A percentile compares a stretch with the other conserved stretches of the same genome.
phyloP scores from a whole-genome alignment of 345 rosid genomes.

The Abelmoschus esculentus region DNA sequence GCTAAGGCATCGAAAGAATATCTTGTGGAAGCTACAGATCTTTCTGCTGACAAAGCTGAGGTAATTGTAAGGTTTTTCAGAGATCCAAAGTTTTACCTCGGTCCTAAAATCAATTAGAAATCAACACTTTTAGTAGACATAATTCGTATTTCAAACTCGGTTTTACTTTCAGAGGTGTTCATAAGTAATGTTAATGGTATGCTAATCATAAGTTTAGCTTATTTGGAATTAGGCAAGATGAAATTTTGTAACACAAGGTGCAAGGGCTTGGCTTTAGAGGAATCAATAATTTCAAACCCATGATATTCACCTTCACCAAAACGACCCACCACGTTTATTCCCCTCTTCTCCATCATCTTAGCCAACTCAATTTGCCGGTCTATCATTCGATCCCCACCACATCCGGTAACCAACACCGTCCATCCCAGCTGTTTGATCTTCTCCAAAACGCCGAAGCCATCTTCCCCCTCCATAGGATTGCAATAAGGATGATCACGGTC shows the following conservation, averaged over 20 bases:
- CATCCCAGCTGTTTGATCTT: slow-evolving; percentile 42
- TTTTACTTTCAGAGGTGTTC: not conserved
- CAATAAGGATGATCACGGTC: slow-evolving; percentile 70
- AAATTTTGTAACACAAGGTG: not conserved
- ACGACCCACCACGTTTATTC: slow-evolving; percentile 28
- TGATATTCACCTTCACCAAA: slow-evolving; percentile 56
- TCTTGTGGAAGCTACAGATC: slow-evolving; percentile 74
- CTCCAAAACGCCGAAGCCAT: slow-evolving; percentile 15
- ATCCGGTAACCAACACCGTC: slow-evolving; percentile 31
- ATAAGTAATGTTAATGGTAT: too few relatives aligned
- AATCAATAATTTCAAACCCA: slow-evolving; percentile 55
- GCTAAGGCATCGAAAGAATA: slow-evolving; percentile 71
- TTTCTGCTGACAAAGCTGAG: slow-evolving; percentile 72
- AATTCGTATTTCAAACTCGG: not conserved
- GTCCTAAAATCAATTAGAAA: slow-evolving; percentile 41
- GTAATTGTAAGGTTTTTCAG: slow-evolving; percentile 54
- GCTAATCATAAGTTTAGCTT: not conserved
- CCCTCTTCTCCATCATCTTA: slow-evolving; percentile 36
- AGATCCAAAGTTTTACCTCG: slow-evolving; percentile 64
- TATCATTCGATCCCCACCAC: slow-evolving; percentile 57
- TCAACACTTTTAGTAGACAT: not conserved
- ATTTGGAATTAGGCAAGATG: not conserved
- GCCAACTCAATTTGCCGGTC: slow-evolving; percentile 61
- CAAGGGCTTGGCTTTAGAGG: slow-evolving; percentile 25
- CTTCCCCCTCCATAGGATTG: slow-evolving; percentile 37